Base-by-base conservation (phyloP, 2,329 filamentous ascomycete genomes). In the Penicillium sp. region DNA sequence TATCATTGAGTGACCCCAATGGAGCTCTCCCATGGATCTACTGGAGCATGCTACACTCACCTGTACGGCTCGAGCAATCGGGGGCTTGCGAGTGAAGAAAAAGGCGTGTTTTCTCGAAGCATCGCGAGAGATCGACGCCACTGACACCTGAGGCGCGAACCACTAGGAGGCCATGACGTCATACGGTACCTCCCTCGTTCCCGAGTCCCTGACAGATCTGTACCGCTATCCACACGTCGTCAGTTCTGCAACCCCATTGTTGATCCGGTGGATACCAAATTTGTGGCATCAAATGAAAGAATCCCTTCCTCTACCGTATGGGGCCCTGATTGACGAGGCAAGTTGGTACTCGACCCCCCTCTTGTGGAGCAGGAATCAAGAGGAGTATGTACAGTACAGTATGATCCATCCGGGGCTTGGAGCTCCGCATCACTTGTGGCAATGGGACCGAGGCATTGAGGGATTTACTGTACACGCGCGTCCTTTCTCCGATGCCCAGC, bases 111-210 rank as follows among this genome's bases (percentile, higher is more conserved):
- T 35, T 35, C 32, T 35, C 32, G 15, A 35, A 35, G 32, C 32
- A 7, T 15, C 9, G 3, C 32, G 35, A 39, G 13, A 28, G 42
- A 46, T 49, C 47, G 24, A 29, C 47, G 42, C 42, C 42, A 50
- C 38, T 23, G 42, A 46, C 44, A 32, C 29, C 32, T 44, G 13
- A 54, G 44, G 50, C 50, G 32, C 50, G 18, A 15, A 29, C 49
- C 37, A 38, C 4, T 18, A 44, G 46, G 32, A 13, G 35, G 5
- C 2, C 31, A 15, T 55, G 53, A 53, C 44, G 53, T 53, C 53
- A 53, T 35, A n/a, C 5, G 32, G 15, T 24, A 43, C 49, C 31
- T 46, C 35, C 42, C 46, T 35, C 46, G 50, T 53, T 55, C 50
- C 50, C 53, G 42, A 18, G 15, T 18, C 15, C 15, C 15, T 18